phyloP scores from a whole-genome alignment of 1,139 yeast genomes.

The Hansenula lynferdii region DNA sequence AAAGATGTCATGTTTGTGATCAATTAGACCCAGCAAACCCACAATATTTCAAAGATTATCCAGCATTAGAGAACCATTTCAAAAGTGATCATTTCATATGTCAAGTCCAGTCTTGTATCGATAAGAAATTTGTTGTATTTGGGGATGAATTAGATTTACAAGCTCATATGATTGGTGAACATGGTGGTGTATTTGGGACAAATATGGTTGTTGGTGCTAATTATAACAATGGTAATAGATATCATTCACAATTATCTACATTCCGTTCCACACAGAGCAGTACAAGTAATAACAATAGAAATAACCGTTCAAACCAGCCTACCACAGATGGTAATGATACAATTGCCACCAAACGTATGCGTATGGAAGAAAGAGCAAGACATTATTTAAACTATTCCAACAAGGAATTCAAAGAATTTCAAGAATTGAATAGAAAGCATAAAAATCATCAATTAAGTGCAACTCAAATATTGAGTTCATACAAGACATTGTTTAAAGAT shows the following conservation, averaged over 20 bases:
- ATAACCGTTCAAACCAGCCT: not conserved
- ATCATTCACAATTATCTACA: constrained; percentile 68
- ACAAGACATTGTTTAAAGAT: constrained; percentile 44
- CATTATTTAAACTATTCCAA: constrained; percentile 61
- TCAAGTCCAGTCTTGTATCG: constrained; percentile 73
- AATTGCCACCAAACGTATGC: constrained; percentile 47
- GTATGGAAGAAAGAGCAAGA: constrained; percentile 83
- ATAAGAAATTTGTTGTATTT: constrained; percentile 87
- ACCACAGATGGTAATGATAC: too few species aligned
- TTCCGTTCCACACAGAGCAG: constrained; percentile 28
- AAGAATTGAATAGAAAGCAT: constrained; percentile 43
- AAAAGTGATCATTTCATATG: constrained; percentile 71
- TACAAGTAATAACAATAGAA: constrained; percentile 15
- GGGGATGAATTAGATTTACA: constrained; percentile 80
- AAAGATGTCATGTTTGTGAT: constrained; percentile 88
- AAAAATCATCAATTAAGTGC: constrained; percentile 44
- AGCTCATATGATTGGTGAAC: constrained; percentile 85
- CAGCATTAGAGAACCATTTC: constrained; percentile 71
- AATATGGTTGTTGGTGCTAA: constrained; percentile 41
- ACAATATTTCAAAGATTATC: constrained; percentile 76
- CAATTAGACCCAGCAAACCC: constrained; percentile 59
- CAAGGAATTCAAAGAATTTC: constrained; percentile 43
- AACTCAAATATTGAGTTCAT: constrained; percentile 42
- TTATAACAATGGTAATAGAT: constrained; percentile 33
- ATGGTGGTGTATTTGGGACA: constrained; percentile 53